These are phyloP conservation scores for Haplosporangium sp. DNA, from an alignment of 371 early-diverging fungal species.

Conservation along the genomic window DNA sequence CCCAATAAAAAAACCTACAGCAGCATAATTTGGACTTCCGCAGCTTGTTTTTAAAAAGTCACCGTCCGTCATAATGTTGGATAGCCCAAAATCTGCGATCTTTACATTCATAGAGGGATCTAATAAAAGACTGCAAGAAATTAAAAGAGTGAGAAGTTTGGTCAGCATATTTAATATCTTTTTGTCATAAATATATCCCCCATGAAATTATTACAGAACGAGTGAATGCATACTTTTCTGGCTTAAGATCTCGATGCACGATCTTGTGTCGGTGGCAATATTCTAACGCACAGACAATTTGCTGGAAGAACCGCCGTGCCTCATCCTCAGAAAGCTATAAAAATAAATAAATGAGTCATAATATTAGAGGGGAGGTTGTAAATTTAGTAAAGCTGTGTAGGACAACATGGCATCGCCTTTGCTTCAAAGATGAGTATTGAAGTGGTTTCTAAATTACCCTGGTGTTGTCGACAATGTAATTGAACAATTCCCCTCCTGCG, in stretches of 20 bases:
- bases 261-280: constrained; percentile 99
- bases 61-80: constrained; percentile 95
- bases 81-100: constrained; percentile 97
- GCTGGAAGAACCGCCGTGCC: constrained; percentile 94
- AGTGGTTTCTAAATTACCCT: constrained; percentile 62
- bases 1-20: constrained; percentile 58
- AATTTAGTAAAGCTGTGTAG: not conserved
- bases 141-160: not conserved
- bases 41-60: constrained; percentile 97
- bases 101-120: constrained; percentile 97
- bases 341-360: constrained; percentile 23
- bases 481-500: constrained; percentile 96
- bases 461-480: constrained; percentile 96
- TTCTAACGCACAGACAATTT: constrained; percentile 97
- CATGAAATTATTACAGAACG: not conserved
- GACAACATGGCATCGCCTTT: not conserved
- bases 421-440: not conserved
- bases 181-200: not conserved
- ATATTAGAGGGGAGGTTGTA: not conserved
- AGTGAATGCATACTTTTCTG: constrained; percentile 77
- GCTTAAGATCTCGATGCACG: constrained; percentile 93
- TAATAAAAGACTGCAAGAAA: constrained; percentile 76
- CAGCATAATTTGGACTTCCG: constrained; percentile 91
- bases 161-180: too few relatives aligned
- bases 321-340: constrained; percentile 89